phyloP scores from a whole-genome alignment of 1,139 yeast genomes.

The Saccharomycopsis hybrid region DNA sequence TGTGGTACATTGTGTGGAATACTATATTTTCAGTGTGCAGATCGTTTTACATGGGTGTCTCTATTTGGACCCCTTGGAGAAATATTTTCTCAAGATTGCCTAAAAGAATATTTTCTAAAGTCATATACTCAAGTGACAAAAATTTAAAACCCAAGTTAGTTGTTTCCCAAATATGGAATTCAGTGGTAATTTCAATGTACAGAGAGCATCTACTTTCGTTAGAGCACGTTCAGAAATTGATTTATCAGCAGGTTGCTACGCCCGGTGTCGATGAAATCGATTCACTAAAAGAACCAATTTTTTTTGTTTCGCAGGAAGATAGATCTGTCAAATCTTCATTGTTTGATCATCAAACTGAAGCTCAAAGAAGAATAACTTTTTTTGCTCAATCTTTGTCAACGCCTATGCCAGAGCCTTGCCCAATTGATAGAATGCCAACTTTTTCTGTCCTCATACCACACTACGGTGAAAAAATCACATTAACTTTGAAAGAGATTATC shows the following conservation, averaged over 20 bases:
- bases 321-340: constrained; percentile 58
- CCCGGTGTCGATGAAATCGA: constrained; percentile 32
- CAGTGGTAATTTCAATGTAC: constrained; percentile 67
- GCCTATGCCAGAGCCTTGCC: constrained; percentile 65
- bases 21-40: constrained; percentile 64
- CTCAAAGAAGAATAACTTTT: constrained; percentile 73
- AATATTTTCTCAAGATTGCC: constrained; percentile 72
- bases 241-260: constrained; percentile 46
- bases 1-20: constrained; percentile 84
- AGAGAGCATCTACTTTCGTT: constrained; percentile 71
- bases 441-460: constrained; percentile 87
- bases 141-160: constrained; percentile 42
- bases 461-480: constrained; percentile 66
- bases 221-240: constrained; percentile 56
- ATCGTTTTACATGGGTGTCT: constrained; percentile 69
- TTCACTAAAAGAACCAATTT: constrained; percentile 52
- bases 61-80: constrained; percentile 84
- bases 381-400: constrained; percentile 85
- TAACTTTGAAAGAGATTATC: constrained; percentile 61
- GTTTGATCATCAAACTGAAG: constrained; percentile 62
- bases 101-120: constrained; percentile 60
- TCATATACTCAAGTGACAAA: constrained; percentile 46
- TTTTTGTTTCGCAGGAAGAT: constrained; percentile 71
- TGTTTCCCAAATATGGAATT: constrained; percentile 76
- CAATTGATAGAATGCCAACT: constrained; percentile 70